Evolutionary conservation across 2,329 filamentous ascomycete genomes (phyloP).

Genomic region (Aspergillus aculeatinus): DNA sequence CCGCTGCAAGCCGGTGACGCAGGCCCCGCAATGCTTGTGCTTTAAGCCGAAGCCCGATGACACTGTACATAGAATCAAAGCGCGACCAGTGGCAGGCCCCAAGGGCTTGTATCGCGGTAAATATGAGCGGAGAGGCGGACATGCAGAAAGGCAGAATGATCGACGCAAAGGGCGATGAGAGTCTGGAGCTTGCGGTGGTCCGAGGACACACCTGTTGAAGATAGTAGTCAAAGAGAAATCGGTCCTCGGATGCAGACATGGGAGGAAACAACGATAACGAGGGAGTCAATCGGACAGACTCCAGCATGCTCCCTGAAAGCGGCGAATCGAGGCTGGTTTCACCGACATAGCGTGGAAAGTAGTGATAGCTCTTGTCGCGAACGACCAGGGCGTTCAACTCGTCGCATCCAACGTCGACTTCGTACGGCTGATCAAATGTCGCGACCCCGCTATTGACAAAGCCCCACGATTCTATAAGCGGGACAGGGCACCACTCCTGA

Average conservation of each 20-base stretch:
- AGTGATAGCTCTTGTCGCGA: conserved; percentile 1
- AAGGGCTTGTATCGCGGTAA: conserved; percentile 41
- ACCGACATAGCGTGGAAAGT: not conserved
- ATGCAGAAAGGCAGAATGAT: conserved; percentile 41
- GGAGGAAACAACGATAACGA: conserved; percentile 32
- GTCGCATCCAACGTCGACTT: conserved; percentile 28
- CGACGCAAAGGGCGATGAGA: conserved; percentile 41
- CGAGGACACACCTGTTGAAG: conserved; percentile 42
- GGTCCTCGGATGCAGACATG: conserved; percentile 29
- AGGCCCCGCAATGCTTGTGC: conserved; percentile 39
- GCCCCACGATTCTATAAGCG: conserved; percentile 29
- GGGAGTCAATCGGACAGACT: conserved; percentile 11
- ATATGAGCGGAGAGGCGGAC: conserved; percentile 38
- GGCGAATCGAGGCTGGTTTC: conserved; percentile 4
- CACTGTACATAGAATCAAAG: conserved; percentile 29
- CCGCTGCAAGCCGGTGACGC: conserved; percentile 31
- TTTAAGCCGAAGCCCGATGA: conserved; percentile 39
- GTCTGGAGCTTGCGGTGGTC: conserved; percentile 38
- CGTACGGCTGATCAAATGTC: conserved; percentile 28
- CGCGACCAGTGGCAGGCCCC: conserved; percentile 41
- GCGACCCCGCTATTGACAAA: conserved; percentile 35
- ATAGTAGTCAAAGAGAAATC: conserved; percentile 41
- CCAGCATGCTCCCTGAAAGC: not conserved
- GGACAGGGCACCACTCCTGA: conserved; percentile 30
- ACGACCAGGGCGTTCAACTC: conserved; percentile 20